Conservation (phyloP, 495 filamentous ascomycete species). For the Friedmanniomyces endolithicus region DNA sequence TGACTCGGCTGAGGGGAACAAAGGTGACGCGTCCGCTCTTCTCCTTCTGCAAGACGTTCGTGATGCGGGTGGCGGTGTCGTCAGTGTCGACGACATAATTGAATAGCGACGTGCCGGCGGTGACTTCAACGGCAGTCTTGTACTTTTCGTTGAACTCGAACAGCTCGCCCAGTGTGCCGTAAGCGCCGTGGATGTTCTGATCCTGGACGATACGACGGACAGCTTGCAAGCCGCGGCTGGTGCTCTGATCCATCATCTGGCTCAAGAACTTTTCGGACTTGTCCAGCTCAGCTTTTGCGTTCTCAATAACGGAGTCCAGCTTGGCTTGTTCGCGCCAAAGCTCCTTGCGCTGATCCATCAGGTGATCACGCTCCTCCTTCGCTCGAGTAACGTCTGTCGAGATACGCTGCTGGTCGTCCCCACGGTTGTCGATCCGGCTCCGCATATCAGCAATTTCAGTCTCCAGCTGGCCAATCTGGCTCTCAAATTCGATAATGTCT, state of each 20-base stretch:
- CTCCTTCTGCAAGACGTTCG: conserved; percentile 66
- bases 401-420: conserved; percentile 56
- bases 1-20: conserved; percentile 77
- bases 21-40: conserved; percentile 84
- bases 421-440: conserved; percentile 63
- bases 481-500: conserved; percentile 65
- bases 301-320: conserved; percentile 61
- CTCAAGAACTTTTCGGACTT: conserved; percentile 64
- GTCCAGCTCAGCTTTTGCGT: conserved; percentile 59
- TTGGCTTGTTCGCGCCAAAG: conserved; percentile 85
- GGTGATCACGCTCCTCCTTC: conserved; percentile 65
- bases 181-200: conserved; percentile 69
- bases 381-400: conserved; percentile 61
- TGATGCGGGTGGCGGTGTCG: conserved; percentile 66
- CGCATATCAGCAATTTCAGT: conserved; percentile 57
- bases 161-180: conserved; percentile 85
- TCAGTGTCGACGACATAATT: conserved; percentile 95
- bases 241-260: conserved; percentile 79
- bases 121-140: conserved; percentile 80
- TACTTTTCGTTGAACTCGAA: conserved; percentile 76
- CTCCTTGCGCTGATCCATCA: conserved; percentile 79
- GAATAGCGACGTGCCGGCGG: conserved; percentile 84
- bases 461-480: conserved; percentile 57
- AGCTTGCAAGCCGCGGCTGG: conserved; percentile 66
- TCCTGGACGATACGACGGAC: conserved; percentile 69